Evolutionary conservation across 371 early-diverging fungal species (phyloP), one percentile per base, ranked within the genome.

Genomic region (Thermomucor indicae-seudaticae): DNA sequence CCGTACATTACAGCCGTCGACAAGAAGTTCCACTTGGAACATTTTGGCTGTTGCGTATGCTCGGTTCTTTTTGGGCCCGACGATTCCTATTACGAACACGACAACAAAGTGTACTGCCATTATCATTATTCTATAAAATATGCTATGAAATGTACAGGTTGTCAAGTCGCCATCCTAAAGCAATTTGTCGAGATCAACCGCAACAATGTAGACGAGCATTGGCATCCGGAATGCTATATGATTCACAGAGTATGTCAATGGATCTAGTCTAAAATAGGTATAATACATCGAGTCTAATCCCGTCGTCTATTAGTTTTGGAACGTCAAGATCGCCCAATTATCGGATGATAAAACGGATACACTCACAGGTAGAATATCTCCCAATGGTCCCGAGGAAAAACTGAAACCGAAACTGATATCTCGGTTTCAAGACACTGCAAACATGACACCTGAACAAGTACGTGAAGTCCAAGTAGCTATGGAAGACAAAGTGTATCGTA

Each of bases 161-260:
- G 98, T 65, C 79, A 86, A 61, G 89, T 89, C 29, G 91, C 93
- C 24, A 95, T 98, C 24, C 73, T 98, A 46, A 91, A 93, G 65
- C 92, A 92, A 56, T 98, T 93, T 73, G 86, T 98, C 45, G 95
- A 98, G 61, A 90, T 93, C 47, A 85, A 81, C 60, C 78, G 83
- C 41, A 90, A 91, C 51, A 81, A 81, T 57, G 66, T 82, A 45
- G 87, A 89, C 53, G 88, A 87, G 54, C 91, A 92, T 55, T 98
- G 98, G 98, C 98, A 98, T 72, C 97, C 97, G 17, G 95, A 95
- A 66, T 98, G 98, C 71, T 98, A 98, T 68, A 96, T 95, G 97
- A 92, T 98, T 42, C 90, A 92, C 75, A 96, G 92, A 49, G 75
- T 68, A 62, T 17, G 16, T 35, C 22, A 8, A 6, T 19, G 22